Evolutionary conservation across 2,329 filamentous ascomycete species (phyloP), one percentile per base, ranked within the genome.

Genomic region (Purpureocillium lavendulum): DNA sequence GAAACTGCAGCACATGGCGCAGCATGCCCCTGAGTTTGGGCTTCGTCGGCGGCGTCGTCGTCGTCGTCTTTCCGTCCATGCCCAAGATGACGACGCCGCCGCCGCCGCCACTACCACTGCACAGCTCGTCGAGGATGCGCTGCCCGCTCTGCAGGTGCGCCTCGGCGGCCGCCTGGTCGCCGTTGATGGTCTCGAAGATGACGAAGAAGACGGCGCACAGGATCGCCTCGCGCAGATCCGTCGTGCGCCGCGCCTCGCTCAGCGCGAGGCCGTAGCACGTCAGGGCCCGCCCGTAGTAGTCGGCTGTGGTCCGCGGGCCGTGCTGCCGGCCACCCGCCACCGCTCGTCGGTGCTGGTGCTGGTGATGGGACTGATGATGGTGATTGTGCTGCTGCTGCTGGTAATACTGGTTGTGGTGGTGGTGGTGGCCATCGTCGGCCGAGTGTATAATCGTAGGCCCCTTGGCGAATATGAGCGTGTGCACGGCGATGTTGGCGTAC

Each of bases 161-260:
- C 12, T 62, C 49, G 1, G 61, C 61, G 1, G 55, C 56, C 15
- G 49, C 47, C 9, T 48, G 46, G 41, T 65, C 62, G 16, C 57
- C 59, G 42, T 66, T 61, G 30, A 63, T 40, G 2, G 54, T 51
- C 39, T 64, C 61, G 38, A 65, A 63, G 38, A 60, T 53, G 39
- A 58, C 53, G 45, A 64, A 64, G 32, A 65, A 54, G 35, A 65
- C 50, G 39, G 55, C 62, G 40, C 59, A 58, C 3, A 64, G 37
- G 9, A 62, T 53, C 2, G 59, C 57, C 3, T 56, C 50, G 10
- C 48, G 47, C 2, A 57, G 43, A 21, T 47, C 48, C 5, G 41
- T 45, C 7, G 43, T 49, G 46, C 2, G 29, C 13, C 53, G 45
- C 12, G 59, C 45, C 13, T 56, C 50, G 14, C 50, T 50, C 7